Conservation (phyloP, 768 basidiomycete species). For the Russula olivacea region DNA sequence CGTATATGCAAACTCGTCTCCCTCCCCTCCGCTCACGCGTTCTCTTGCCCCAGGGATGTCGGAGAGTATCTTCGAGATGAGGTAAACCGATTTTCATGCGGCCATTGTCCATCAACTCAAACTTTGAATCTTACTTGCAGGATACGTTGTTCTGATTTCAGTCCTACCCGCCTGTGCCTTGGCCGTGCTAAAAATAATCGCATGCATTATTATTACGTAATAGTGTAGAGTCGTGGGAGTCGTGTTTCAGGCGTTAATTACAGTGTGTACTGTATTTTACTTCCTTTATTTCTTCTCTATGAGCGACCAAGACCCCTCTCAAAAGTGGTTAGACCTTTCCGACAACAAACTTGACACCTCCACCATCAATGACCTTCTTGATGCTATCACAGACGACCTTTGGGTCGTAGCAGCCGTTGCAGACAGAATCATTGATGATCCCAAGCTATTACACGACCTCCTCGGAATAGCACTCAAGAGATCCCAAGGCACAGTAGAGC, state of each 20-base stretch:
- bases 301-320: slow-evolving; percentile 27
- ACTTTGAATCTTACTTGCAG: slow-evolving; percentile 33
- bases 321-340: slow-evolving; percentile 50
- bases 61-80: slow-evolving; percentile 98
- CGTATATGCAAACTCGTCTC: slow-evolving; percentile 27
- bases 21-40: background rate
- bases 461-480: slow-evolving; percentile 60
- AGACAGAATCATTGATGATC: slow-evolving; percentile 59
- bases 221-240: background rate
- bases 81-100: slow-evolving; percentile 37
- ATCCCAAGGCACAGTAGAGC: slow-evolving; percentile 44
- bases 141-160: slow-evolving; percentile 67
- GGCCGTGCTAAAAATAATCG: too few relatives aligned
- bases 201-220: background rate
- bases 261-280: background rate
- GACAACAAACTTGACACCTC: slow-evolving; percentile 55
- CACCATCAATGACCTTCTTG: slow-evolving; percentile 43
- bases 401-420: slow-evolving; percentile 74
- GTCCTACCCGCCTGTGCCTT: too few relatives aligned
- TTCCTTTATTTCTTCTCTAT: background rate
- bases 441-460: slow-evolving; percentile 49
- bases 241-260: background rate
- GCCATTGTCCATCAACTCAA: slow-evolving; percentile 1
- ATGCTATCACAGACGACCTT: slow-evolving; percentile 53
- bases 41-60: slow-evolving; percentile 60